These are phyloP conservation scores for Cercospora sojina DNA, from an alignment of 2,329 filamentous ascomycete genomes.

Conservation along the genomic window DNA sequence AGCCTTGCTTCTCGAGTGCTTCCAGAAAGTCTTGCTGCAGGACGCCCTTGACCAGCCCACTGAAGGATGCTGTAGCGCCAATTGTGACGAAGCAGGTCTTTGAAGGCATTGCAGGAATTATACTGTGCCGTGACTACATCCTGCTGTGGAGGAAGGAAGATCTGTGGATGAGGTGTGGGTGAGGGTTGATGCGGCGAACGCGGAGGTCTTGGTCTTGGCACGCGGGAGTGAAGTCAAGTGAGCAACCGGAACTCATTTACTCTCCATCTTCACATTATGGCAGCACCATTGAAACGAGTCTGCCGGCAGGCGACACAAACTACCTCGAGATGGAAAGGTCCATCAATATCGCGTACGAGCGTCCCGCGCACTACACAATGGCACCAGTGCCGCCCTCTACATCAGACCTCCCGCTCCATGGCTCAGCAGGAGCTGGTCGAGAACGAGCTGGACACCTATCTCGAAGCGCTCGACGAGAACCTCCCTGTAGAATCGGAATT, in stretches of 20 bases:
- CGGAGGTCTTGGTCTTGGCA: slow-evolving; percentile 20
- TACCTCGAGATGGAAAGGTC: slow-evolving; percentile 19
- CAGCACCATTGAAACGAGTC: slow-evolving; percentile 32
- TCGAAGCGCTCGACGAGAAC: slow-evolving; percentile 21
- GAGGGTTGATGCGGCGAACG: slow-evolving; percentile 16
- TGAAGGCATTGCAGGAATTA: slow-evolving; percentile 13
- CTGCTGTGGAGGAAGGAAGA: slow-evolving; percentile 1
- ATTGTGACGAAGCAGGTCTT: slow-evolving; percentile 80
- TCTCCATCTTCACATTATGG: slow-evolving; percentile 28
- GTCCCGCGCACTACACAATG: slow-evolving; percentile 15
- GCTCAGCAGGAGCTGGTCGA: slow-evolving; percentile 12
- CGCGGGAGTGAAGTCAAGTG: slow-evolving; percentile 4
- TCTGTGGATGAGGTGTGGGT: background rate
- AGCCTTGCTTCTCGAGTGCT: slow-evolving; percentile 59
- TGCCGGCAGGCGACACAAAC: slow-evolving; percentile 30
- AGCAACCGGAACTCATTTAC: slow-evolving; percentile 15
- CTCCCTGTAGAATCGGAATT: slow-evolving; percentile 76
- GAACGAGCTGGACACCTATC: slow-evolving; percentile 18
- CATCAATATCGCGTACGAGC: slow-evolving; percentile 1
- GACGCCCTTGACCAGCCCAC: slow-evolving; percentile 65
- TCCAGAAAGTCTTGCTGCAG: slow-evolving; percentile 63
- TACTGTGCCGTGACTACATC: slow-evolving; percentile 15
- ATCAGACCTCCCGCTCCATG: slow-evolving; percentile 15
- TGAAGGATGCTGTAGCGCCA: slow-evolving; percentile 86
- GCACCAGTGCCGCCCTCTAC: slow-evolving; percentile 18